These are phyloP conservation scores for Botrytis tulipae DNA, from an alignment of 2,329 filamentous ascomycete genomes.

Conservation along the genomic window DNA sequence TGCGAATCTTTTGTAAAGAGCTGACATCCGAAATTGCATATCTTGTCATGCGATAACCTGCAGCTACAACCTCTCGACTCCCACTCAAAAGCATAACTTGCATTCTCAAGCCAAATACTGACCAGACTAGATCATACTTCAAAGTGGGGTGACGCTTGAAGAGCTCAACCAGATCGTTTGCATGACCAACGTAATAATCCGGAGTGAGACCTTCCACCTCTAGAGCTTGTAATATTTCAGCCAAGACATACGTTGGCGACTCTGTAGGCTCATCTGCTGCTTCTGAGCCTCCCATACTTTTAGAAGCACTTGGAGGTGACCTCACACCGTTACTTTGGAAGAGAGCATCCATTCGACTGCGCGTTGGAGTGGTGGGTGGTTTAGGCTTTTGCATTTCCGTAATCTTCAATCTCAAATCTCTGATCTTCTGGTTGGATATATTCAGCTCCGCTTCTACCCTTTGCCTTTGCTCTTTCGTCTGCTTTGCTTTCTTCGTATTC, in stretches of 20 bases:
- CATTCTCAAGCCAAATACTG: constrained; percentile 87
- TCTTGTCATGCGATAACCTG: constrained; percentile 88
- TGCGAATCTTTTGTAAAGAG: constrained; percentile 84
- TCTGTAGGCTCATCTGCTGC: constrained; percentile 65
- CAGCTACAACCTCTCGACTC: constrained; percentile 90
- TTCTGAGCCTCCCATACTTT: constrained; percentile 58
- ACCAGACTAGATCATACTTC: constrained; percentile 96
- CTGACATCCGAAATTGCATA: constrained; percentile 91
- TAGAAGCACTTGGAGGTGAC: constrained; percentile 57
- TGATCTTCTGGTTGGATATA: constrained; percentile 75
- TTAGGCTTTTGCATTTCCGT: constrained; percentile 56
- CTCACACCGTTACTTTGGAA: constrained; percentile 50
- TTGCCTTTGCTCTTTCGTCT: constrained; percentile 80
- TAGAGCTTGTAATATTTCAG: constrained; percentile 85
- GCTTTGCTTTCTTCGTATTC: constrained; percentile 92
- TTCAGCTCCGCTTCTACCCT: constrained; percentile 85
- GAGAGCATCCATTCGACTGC: constrained; percentile 50
- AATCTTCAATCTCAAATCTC: constrained; percentile 59
- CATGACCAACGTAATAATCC: constrained; percentile 92
- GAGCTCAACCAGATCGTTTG: constrained; percentile 91
- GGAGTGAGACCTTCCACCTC: constrained; percentile 84
- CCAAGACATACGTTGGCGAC: constrained; percentile 86
- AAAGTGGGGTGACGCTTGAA: constrained; percentile 90
- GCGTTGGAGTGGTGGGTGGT: constrained; percentile 46
- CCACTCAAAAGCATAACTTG: constrained; percentile 96